Conservation (phyloP, 208 protist genomes). For the Giardia muris region DNA sequence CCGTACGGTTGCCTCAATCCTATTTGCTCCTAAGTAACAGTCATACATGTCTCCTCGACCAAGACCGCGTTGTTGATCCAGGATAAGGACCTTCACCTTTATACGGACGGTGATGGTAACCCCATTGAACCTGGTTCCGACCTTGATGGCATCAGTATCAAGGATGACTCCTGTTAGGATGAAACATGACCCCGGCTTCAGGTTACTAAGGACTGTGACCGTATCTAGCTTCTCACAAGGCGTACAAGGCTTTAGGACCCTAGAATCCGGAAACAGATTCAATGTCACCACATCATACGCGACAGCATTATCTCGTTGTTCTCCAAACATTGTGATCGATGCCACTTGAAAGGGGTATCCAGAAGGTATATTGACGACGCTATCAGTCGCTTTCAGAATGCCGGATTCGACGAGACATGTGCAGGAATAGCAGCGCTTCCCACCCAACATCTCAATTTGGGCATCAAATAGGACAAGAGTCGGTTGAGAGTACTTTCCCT, state of each 20-base stretch:
- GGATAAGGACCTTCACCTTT: neutral
- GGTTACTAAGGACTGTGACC: neutral
- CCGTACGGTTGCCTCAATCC: neutral
- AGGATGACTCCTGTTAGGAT: neutral
- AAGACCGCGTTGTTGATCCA: neutral
- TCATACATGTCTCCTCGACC: neutral
- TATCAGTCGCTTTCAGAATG: neutral
- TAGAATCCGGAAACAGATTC: neutral
- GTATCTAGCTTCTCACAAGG: neutral
- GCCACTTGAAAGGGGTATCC: neutral
- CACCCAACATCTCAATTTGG: neutral
- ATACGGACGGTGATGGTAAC: neutral
- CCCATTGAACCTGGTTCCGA: neutral
- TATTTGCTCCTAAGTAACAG: neutral
- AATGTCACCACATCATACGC: neutral
- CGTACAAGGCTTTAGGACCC: neutral
- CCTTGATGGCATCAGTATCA: neutral
- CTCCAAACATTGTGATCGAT: neutral
- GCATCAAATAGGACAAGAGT: neutral
- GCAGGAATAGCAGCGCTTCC: neutral
- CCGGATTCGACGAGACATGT: neutral
- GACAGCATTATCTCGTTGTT: neutral
- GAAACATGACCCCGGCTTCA: neutral
- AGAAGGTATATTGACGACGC: neutral
- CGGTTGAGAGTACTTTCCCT: neutral